phyloP scores from a whole-genome alignment of 805 yeast species.

The Lipomyces orientalis region DNA sequence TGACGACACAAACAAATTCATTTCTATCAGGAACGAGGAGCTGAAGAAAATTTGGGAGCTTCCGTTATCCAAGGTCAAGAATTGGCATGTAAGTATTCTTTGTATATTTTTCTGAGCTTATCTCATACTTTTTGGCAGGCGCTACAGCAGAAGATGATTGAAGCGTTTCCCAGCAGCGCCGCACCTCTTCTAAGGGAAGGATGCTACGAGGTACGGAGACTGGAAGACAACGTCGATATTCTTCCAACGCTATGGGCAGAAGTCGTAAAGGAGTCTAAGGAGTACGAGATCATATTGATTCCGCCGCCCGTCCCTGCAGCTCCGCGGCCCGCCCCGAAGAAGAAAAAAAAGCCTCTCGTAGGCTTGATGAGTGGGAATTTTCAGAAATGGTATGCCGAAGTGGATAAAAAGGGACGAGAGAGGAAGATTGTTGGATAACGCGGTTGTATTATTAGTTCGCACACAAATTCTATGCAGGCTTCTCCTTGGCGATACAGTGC shows the following conservation, averaged over 20 bases:
- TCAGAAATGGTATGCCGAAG: constrained; percentile 1
- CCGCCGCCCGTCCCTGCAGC: constrained; percentile 14
- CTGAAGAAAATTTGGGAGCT: constrained; percentile 26
- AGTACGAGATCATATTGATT: constrained; percentile 23
- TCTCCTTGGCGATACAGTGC: no score
- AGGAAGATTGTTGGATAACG: constrained; percentile 1
- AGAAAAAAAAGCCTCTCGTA: background rate
- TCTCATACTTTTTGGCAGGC: background rate
- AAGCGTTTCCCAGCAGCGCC: constrained; percentile 14
- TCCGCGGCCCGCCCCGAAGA: background rate
- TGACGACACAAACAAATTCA: constrained; percentile 11
- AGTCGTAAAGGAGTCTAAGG: constrained; percentile 18
- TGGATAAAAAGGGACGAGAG: background rate
- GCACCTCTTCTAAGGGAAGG: constrained; percentile 5
- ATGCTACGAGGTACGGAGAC: constrained; percentile 21
- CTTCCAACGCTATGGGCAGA: constrained; percentile 30
- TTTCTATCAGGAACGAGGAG: constrained; percentile 10
- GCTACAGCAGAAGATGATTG: constrained; percentile 10
- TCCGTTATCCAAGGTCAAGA: constrained; percentile 20
- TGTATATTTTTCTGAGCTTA: background rate
- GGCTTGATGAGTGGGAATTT: background rate
- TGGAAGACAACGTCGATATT: constrained; percentile 14
- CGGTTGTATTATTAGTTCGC: no score
- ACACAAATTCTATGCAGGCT: no score
- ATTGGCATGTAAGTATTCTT: constrained; percentile 21